Evolutionary conservation across 192 early-diverging fungal genomes (phyloP), one percentile per base, ranked within the genome.

Genomic region (Funneliformis geosporum): DNA sequence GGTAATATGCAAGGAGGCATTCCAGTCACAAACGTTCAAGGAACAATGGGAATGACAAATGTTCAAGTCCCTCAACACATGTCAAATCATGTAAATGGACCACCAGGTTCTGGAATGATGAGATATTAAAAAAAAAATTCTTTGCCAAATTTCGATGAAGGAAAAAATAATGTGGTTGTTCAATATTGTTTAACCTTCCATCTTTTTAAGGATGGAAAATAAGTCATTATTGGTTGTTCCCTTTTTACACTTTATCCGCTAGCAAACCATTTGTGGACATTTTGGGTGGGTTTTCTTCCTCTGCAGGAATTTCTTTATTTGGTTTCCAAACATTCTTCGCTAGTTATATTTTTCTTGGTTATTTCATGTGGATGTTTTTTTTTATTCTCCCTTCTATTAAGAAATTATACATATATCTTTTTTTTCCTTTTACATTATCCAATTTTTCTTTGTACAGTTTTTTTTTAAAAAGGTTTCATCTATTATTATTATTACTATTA

Each of bases 41-140:
- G 76, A 43, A 72, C 73, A 10, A 79, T 74, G 55, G 27, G 44
- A 47, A 68, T 69, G 9, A 14, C 59, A 21, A 47, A 65, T 60
- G 44, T 68, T 2, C 67, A 68, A 70, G 67, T 79, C n/a, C 67
- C 65, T 55, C 67, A 10, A 42, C 65, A 79, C 60, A 79, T 79
- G 43, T 23, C 66, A 42, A 79, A 79, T 70, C 77, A 79, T 33
- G 60, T 78, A 10, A 78, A 66, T 78, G 77, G 77, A 33, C 66
- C 42, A 25, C 77, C 61, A 9, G 67, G 47, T 60, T 79, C 50
- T 10, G 65, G 61, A 23, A 67, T 64, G 65, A 40, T 79, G 77
- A 46, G 68, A 66, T 79, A 79, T 44, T 76, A 61, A 76, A 47
- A 42, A 55, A 72, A 27, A 42, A 40, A 5, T 14, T 21, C 18